phyloP scores from a whole-genome alignment of 192 early-diverging fungal species.

The Funneliformis geosporum region DNA sequence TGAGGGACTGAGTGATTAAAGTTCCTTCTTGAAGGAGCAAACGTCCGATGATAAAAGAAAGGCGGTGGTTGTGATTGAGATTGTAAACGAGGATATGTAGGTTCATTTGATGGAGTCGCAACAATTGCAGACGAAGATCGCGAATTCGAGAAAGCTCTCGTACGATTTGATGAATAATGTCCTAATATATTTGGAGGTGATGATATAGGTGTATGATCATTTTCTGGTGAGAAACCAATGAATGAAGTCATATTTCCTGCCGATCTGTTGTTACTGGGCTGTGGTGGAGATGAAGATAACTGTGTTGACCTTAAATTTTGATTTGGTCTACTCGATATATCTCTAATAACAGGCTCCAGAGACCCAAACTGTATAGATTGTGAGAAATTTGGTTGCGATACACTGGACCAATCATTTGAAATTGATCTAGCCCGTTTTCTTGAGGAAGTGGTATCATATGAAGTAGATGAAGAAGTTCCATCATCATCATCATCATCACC shows the following conservation, averaged over 20 bases:
- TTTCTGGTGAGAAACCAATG: not conserved
- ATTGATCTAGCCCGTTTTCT: slow-evolving; percentile 23
- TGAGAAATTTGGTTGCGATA: not conserved
- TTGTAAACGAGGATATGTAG: not conserved
- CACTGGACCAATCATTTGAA: slow-evolving; percentile 28
- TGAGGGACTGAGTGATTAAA: not conserved
- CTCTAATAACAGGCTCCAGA: slow-evolving; percentile 6
- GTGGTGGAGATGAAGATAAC: not conserved
- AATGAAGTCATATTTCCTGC: not conserved
- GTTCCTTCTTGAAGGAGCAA: not conserved
- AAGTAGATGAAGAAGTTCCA: slow-evolving; percentile 1
- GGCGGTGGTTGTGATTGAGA: not conserved
- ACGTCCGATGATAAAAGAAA: not conserved
- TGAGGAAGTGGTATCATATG: not conserved
- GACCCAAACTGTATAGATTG: slow-evolving; percentile 8
- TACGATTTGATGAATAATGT: not conserved
- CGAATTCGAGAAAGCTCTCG: not conserved
- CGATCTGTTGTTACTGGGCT: not conserved
- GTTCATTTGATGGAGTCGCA: not conserved
- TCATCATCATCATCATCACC: slow-evolving; percentile 21
- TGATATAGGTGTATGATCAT: not conserved
- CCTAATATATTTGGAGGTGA: not conserved
- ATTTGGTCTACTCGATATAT: not conserved
- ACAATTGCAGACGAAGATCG: not conserved
- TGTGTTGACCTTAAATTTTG: not conserved